These are phyloP conservation scores for Fusarium heterosporum DNA, from an alignment of 2,329 filamentous ascomycete species.

Conservation along the genomic window DNA sequence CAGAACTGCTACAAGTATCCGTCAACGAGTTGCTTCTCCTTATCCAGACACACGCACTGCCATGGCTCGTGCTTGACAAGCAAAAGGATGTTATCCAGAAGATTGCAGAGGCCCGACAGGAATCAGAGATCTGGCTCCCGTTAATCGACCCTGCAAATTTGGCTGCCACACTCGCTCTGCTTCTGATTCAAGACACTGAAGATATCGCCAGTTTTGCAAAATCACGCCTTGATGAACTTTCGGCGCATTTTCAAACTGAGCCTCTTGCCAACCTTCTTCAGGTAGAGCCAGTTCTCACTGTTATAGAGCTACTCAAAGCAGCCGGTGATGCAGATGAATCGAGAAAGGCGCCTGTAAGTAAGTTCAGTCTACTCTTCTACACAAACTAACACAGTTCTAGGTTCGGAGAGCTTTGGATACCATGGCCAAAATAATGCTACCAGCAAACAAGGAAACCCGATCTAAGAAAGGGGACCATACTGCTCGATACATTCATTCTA, in stretches of 20 bases:
- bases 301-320: slow-evolving; percentile 84
- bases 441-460: slow-evolving; percentile 56
- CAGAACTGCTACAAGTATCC: slow-evolving; percentile 82
- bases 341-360: slow-evolving; percentile 68
- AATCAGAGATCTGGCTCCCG: slow-evolving; percentile 69
- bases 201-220: slow-evolving; percentile 75
- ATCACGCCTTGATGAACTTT: slow-evolving; percentile 74
- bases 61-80: slow-evolving; percentile 84
- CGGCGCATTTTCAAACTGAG: slow-evolving; percentile 74
- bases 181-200: slow-evolving; percentile 67
- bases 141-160: slow-evolving; percentile 69
- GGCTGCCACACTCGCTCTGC: slow-evolving; percentile 67
- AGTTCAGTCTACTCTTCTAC: background rate
- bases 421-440: slow-evolving; percentile 58
- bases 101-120: slow-evolving; percentile 81
- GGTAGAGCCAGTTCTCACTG: slow-evolving; percentile 78
- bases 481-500: slow-evolving; percentile 80
- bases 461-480: slow-evolving; percentile 68
- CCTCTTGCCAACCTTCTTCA: slow-evolving; percentile 77
- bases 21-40: slow-evolving; percentile 78
- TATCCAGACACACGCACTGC: slow-evolving; percentile 85
- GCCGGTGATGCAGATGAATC: slow-evolving; percentile 75
- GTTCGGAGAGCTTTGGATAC: slow-evolving; percentile 60
- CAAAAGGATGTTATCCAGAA: slow-evolving; percentile 82
- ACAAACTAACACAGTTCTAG: slow-evolving; percentile 52